Evolutionary conservation across 306 rosid genomes (phyloP).

Genomic region (Medicago ruthenica): DNA sequence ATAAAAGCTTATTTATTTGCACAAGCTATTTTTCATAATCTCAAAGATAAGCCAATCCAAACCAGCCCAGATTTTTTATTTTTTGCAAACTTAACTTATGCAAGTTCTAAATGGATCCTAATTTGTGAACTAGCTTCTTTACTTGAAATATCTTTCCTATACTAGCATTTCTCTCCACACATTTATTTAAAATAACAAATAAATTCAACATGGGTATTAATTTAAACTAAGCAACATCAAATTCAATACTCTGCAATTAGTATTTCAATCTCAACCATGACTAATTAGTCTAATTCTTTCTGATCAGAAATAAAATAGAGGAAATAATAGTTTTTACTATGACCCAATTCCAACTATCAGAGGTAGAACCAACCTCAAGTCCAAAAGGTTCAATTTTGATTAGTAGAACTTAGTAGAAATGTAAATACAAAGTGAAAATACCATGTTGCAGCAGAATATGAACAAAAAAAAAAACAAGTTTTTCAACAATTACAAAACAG

Average conservation of each 20-base stretch:
- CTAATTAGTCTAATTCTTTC: not conserved
- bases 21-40: too few relatives aligned
- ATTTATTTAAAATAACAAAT: not conserved
- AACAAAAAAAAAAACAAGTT: slow-evolving; percentile 1
- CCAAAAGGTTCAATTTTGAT: slow-evolving; percentile 6
- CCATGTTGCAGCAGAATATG: slow-evolving; percentile 19
- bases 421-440: not conserved
- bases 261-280: not conserved
- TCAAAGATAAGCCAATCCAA: too few relatives aligned
- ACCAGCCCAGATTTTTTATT: too few relatives aligned
- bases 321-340: not conserved
- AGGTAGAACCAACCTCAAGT: not conserved
- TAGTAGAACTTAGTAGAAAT: slow-evolving; percentile 22
- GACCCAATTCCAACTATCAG: too few relatives aligned
- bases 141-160: not conserved
- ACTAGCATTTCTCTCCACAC: slow-evolving; percentile 1
- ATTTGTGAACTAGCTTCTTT: too few relatives aligned
- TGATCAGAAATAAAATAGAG: slow-evolving; percentile 2
- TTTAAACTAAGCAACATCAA: not conserved
- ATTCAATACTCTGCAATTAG: not conserved
- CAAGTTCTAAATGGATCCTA: too few relatives aligned
- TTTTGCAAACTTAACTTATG: too few relatives aligned
- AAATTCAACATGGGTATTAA: not conserved
- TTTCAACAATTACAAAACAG: slow-evolving; percentile 8
- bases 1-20: too few relatives aligned